phyloP scores from a whole-genome alignment of 1,284 basidiomycete genomes.

The Pascua guehoae region DNA sequence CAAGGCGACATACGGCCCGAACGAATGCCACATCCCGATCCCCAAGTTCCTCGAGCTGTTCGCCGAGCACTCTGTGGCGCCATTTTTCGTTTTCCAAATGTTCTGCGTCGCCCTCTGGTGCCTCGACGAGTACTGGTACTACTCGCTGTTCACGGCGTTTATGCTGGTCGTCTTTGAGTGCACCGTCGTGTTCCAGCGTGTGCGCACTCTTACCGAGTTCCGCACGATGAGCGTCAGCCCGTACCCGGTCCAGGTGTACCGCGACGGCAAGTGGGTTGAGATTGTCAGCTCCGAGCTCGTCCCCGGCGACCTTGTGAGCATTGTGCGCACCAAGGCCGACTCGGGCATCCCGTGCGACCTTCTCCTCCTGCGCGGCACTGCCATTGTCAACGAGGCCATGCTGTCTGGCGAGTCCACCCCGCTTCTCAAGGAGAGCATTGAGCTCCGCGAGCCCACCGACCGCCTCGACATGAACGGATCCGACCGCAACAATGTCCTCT shows the following conservation, averaged over 20 bases:
- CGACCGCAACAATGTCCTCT: slow-evolving; percentile 84
- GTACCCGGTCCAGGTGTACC: slow-evolving; percentile 74
- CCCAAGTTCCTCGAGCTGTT: slow-evolving; percentile 86
- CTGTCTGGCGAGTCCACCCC: slow-evolving; percentile 94
- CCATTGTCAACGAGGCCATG: slow-evolving; percentile 97
- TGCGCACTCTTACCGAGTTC: slow-evolving; percentile 86
- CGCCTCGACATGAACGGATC: slow-evolving; percentile 74
- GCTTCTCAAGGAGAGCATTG: slow-evolving; percentile 85
- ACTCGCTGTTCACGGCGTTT: slow-evolving; percentile 91
- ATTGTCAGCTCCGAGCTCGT: slow-evolving; percentile 78
- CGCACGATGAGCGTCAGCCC: slow-evolving; percentile 90
- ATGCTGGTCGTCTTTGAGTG: slow-evolving; percentile 96
- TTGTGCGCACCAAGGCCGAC: slow-evolving; percentile 72
- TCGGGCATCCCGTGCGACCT: slow-evolving; percentile 88
- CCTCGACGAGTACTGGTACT: slow-evolving; percentile 97
- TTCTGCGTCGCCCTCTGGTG: slow-evolving; percentile 96
- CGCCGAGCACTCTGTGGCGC: slow-evolving; percentile 84
- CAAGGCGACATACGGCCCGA: slow-evolving; percentile 69
- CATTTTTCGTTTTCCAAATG: slow-evolving; percentile 94
- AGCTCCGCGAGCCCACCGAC: slow-evolving; percentile 72
- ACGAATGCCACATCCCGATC: slow-evolving; percentile 92
- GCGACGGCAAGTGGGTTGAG: slow-evolving; percentile 73
- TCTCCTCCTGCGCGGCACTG: slow-evolving; percentile 78
- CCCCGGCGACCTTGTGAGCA: slow-evolving; percentile 83
- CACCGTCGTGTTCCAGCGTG: slow-evolving; percentile 93